Conservation (phyloP, 2,329 filamentous ascomycete genomes). For the Ceratocystis alfenasii region DNA sequence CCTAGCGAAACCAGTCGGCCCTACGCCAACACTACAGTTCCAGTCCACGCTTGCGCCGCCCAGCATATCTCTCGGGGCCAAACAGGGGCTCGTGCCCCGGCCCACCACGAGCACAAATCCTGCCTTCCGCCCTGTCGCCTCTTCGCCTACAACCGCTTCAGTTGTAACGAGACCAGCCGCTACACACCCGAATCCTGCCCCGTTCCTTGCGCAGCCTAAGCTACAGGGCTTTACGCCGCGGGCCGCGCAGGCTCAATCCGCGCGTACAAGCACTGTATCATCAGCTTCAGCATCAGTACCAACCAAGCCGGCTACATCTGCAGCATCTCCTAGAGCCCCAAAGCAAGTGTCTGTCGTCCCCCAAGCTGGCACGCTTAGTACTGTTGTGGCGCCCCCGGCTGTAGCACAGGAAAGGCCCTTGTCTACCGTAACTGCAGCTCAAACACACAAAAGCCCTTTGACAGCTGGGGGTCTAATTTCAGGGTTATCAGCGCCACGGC, state of each 20-base stretch:
- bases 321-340: background rate
- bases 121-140: background rate
- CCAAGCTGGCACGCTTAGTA: too few species aligned
- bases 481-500: background rate
- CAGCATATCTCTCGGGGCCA: background rate
- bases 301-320: background rate
- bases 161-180: background rate
- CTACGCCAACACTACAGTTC: background rate
- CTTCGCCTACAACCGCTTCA: background rate
- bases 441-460: background rate
- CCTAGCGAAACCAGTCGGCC: background rate
- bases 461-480: background rate
- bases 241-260: background rate
- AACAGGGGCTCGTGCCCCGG: background rate
- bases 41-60: background rate
- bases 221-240: background rate
- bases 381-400: too few species aligned
- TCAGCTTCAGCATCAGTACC: too few species aligned
- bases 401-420: too few species aligned
- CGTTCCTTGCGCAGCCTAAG: slow-evolving; percentile 9
- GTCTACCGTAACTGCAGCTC: background rate
- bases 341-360: background rate
- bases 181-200: background rate
- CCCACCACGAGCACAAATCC: background rate
- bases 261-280: background rate